phyloP scores from a whole-genome alignment of 2,329 filamentous ascomycete genomes.

The Curvularia sp. region DNA sequence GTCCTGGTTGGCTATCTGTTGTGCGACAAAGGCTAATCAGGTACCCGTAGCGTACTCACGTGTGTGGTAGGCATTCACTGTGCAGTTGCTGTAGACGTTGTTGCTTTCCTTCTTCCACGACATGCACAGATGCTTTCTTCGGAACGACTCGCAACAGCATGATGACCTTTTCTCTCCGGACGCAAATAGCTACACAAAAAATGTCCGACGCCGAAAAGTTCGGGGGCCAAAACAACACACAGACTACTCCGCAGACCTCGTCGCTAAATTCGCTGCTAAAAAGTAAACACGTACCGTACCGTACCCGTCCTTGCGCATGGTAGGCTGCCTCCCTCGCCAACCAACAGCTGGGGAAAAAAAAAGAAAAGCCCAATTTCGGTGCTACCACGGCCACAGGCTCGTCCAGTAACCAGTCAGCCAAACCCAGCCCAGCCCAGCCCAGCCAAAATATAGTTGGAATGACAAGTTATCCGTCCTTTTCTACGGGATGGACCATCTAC shows the following conservation, averaged over 20 bases:
- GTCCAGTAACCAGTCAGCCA: too few species aligned
- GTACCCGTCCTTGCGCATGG: neutral
- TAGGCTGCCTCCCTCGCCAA: neutral
- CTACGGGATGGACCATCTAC: too few species aligned
- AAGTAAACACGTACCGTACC: neutral
- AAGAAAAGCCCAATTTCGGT: neutral
- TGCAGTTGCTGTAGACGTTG: neutral
- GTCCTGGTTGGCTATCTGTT: neutral
- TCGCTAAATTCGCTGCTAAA: neutral
- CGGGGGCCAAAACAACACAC: neutral
- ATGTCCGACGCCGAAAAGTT: neutral
- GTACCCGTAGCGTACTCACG: neutral
- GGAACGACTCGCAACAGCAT: neutral
- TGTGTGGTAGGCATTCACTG: neutral
- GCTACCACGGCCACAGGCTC: neutral
- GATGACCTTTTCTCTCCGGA: neutral
- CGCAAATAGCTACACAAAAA: neutral
- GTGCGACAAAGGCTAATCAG: neutral
- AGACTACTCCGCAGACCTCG: neutral
- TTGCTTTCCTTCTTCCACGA: too few species aligned
- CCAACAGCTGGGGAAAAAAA: neutral
- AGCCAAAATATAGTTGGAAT: neutral
- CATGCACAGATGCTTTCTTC: neutral
- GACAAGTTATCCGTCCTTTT: too few species aligned
- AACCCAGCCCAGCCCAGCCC: too few species aligned